Conservation (phyloP, 139 green algal genomes). For the Picochlorum sp. region DNA sequence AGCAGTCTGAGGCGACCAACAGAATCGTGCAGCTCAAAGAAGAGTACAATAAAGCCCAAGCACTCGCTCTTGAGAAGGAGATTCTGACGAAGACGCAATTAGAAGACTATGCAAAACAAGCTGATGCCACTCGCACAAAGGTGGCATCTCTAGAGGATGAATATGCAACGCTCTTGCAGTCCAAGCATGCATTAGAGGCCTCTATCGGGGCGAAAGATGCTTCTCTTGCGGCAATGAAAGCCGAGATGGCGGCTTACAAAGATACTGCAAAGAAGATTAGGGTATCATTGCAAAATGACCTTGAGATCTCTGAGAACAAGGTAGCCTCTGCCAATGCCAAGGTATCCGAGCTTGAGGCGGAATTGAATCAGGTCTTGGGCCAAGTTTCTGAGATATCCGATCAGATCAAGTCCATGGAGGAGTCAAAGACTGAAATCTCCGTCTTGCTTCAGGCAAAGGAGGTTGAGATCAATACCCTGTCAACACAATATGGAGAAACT, state of each 20-base stretch:
- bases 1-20: constrained; percentile 7
- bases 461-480: too few species aligned
- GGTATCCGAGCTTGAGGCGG: too few species aligned
- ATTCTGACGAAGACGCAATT: background rate
- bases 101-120: background rate
- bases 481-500: too few species aligned
- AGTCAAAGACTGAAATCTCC: too few species aligned
- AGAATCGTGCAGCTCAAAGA: background rate
- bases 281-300: too few species aligned
- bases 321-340: too few species aligned
- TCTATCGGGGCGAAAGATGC: background rate
- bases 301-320: too few species aligned
- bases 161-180: background rate
- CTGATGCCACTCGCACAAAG: background rate
- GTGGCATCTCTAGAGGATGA: background rate
- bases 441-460: too few species aligned
- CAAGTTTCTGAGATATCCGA: too few species aligned
- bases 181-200: background rate
- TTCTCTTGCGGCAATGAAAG: background rate
- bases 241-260: background rate
- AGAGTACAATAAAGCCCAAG: background rate
- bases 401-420: too few species aligned
- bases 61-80: background rate
- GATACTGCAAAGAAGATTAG: background rate
- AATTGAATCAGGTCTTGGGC: too few species aligned